These are phyloP conservation scores for Rhinocladiella mackenziei DNA, from an alignment of 2,329 filamentous ascomycete species.

Conservation along the genomic window DNA sequence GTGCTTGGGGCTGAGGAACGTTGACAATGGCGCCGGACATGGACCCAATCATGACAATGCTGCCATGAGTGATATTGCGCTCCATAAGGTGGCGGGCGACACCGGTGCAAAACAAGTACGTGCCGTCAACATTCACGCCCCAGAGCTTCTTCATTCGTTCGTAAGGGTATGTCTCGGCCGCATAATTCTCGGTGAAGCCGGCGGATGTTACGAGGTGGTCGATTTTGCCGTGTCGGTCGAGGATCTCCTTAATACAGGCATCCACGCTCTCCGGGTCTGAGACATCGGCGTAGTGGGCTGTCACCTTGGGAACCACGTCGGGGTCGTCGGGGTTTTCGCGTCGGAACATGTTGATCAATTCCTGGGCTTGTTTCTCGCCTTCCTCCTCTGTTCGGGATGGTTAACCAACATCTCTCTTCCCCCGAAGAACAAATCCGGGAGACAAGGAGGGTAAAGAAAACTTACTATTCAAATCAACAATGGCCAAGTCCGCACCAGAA, in stretches of 20 bases:
- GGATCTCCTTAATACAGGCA: conserved; percentile 64
- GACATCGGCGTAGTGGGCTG: conserved; percentile 86
- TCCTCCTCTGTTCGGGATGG: conserved; percentile 64
- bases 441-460: neutral
- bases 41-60: conserved; percentile 91
- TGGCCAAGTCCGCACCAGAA: conserved; percentile 81
- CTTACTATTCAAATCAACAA: conserved; percentile 86
- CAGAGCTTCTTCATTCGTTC: conserved; percentile 91
- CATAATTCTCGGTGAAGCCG: conserved; percentile 93
- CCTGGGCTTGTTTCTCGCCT: conserved; percentile 69
- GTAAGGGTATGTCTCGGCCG: conserved; percentile 83
- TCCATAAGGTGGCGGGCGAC: conserved; percentile 71
- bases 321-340: conserved; percentile 65
- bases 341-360: conserved; percentile 67
- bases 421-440: neutral
- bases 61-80: conserved; percentile 61
- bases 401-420: conserved; percentile 3
- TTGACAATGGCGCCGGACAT: conserved; percentile 95
- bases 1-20: conserved; percentile 86
- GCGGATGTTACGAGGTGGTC: conserved; percentile 94
- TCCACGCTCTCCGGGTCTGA: conserved; percentile 75
- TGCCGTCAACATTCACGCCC: conserved; percentile 78
- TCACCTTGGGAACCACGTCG: conserved; percentile 66
- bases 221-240: conserved; percentile 71
- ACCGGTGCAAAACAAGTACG: conserved; percentile 37